phyloP scores from a whole-genome alignment of 305 asterid genomes.

The Striga hermonthica region DNA sequence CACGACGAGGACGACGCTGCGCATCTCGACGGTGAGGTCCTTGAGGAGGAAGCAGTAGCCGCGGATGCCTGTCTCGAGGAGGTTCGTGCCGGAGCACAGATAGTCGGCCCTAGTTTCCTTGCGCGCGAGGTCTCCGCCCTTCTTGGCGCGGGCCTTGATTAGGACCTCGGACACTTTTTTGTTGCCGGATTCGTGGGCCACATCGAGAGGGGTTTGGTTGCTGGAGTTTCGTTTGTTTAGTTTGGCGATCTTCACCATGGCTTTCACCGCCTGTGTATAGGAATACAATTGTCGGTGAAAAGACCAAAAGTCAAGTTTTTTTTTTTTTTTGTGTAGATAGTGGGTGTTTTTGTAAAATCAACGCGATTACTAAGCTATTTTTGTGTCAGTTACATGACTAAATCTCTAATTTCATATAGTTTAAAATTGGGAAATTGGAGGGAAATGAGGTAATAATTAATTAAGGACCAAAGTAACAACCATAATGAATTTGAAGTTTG shows the following conservation, averaged over 20 bases:
- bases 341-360: background rate
- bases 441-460: too few species aligned
- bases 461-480: too few species aligned
- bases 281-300: background rate
- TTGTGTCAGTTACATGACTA: background rate
- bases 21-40: conserved; percentile 12
- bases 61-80: background rate
- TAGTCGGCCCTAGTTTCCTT: background rate
- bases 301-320: background rate
- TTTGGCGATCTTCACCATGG: background rate
- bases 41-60: conserved; percentile 6
- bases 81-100: background rate
- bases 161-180: background rate
- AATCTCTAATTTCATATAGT: too few species aligned
- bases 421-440: too few species aligned
- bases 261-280: conserved; percentile 19
- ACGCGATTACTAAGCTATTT: background rate
- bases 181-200: background rate
- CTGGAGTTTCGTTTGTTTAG: conserved; percentile 20
- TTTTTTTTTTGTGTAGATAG: background rate
- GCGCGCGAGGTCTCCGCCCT: background rate
- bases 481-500: too few species aligned
- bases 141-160: background rate
- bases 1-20: conserved; percentile 31
- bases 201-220: conserved; percentile 29